Conservation (phyloP, 257 asterid species). For the Forsythia viridissima region DNA sequence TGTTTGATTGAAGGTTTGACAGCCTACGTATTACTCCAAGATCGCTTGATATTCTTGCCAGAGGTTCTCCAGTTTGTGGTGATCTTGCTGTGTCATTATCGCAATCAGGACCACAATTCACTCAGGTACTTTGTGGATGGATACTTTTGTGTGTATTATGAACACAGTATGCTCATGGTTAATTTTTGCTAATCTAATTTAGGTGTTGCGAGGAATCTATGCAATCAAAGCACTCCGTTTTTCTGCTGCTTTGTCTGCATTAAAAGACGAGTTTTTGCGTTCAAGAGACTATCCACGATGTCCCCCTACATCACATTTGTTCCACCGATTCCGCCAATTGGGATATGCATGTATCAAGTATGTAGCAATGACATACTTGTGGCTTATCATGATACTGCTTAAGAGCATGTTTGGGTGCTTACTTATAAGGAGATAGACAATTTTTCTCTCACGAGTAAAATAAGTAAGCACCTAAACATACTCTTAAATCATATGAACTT, state of each 20-base stretch:
- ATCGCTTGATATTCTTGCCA: slow-evolving; percentile 95
- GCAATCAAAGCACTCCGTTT: slow-evolving; percentile 97
- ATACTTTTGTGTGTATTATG: slow-evolving; percentile 17
- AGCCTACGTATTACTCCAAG: slow-evolving; percentile 97
- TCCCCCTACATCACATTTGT: slow-evolving; percentile 94
- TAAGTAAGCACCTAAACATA: no score
- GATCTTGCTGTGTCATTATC: slow-evolving; percentile 98
- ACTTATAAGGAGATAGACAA: no score
- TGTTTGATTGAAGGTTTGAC: slow-evolving; percentile 76
- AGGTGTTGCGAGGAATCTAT: slow-evolving; percentile 92
- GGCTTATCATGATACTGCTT: slow-evolving; percentile 13
- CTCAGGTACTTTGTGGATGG: slow-evolving; percentile 57
- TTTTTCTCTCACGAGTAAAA: no score
- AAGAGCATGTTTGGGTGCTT: background rate
- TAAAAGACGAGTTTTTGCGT: slow-evolving; percentile 91
- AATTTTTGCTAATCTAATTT: slow-evolving; percentile 28
- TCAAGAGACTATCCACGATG: slow-evolving; percentile 99
- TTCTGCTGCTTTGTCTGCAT: slow-evolving; percentile 92
- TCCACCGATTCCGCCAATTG: slow-evolving; percentile 97
- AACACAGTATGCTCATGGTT: slow-evolving; percentile 19
- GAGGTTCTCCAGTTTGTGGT: slow-evolving; percentile 98
- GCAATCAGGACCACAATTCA: slow-evolving; percentile 97
- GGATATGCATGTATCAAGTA: slow-evolving; percentile 98
- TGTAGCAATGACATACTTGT: slow-evolving; percentile 19
- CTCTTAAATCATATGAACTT: background rate